Base-by-base conservation (phyloP, 768 basidiomycete species). In the Trichaptum fuscoviolaceum region DNA sequence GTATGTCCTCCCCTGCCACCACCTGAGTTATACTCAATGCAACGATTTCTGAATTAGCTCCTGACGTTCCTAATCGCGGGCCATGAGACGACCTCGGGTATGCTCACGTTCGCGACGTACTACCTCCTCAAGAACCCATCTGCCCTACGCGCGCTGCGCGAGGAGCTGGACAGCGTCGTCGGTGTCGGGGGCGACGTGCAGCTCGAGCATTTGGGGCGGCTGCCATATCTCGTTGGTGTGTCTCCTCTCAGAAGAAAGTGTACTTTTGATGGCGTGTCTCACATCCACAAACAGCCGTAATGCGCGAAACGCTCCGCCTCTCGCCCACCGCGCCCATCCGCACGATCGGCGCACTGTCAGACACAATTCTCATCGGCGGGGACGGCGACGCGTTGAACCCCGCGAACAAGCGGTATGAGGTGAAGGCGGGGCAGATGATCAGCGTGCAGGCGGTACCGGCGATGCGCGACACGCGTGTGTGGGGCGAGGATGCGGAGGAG, bases 1-100 rank as follows among this genome's bases (percentile, higher is more conserved):
- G 79, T 80, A 64, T 15, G 77, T 68, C 27, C 23, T 30, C 34
- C 35, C 18, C n/a, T 30, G 3, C 23, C 34, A 35, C 30, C 1
- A 1, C 12, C 58, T 65, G 18, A 52, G 10, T 15, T 17, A 24
- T 18, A 27, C 35, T 58, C 8, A 24, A 24, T 27, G 52, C 60
- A 66, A n/a, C n/a, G n/a, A n/a, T 23, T 36, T 26, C 3, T n/a
- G 17, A n/a, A 23, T 7, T 63, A 81, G 80, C 75, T 84, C 4
- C 70, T 82, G 20, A 84, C 83, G 1, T 84, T 84, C 77, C 72
- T 84, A 18, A 80, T 84, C 57, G 83, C 83, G 7, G 83, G 79
- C 7, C 80, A 81, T 65, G 79, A 79, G 65, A 79, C 78, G 4
- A 76, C 75, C 7, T 73, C 78, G 65, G 79, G 73, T 1, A 74